Evolutionary conservation across 2,329 filamentous ascomycete genomes (phyloP).

Genomic region (Ophiocordyceps camponoti-leonardi): DNA sequence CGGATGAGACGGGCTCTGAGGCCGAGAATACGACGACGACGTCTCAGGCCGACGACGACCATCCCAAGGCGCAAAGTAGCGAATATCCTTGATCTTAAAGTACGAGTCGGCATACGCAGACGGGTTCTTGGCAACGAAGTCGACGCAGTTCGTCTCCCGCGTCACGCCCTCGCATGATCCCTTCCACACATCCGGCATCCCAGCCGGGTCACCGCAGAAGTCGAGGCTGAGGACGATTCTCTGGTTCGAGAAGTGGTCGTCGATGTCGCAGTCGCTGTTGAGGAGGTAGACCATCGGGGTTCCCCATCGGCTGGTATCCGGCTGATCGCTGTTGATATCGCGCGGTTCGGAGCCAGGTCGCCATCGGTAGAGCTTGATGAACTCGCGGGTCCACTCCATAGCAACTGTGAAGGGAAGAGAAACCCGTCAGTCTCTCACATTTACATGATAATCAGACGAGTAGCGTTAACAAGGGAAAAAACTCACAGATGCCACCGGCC

Average conservation of each 20-base stretch:
- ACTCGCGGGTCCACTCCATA: conserved; percentile 22
- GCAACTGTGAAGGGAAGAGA: conserved; percentile 12
- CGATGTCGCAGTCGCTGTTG: conserved; percentile 41
- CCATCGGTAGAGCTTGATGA: conserved; percentile 26
- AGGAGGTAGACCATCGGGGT: conserved; percentile 44
- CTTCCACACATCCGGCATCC: conserved; percentile 10
- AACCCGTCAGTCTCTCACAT: too few species aligned
- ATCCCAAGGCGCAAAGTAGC: conserved; percentile 10
- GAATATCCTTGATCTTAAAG: conserved; percentile 28
- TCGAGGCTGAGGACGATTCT: conserved; percentile 58
- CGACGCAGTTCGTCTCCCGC: conserved; percentile 9
- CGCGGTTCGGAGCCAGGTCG: conserved; percentile 11
- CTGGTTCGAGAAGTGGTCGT: conserved; percentile 44
- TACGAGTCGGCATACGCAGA: conserved; percentile 17
- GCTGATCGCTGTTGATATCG: conserved; percentile 22
- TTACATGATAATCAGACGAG: conserved; percentile 2
- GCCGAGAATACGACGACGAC: neutral
- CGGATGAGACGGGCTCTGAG: too few species aligned
- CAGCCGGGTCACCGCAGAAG: conserved; percentile 60
- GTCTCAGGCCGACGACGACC: neutral
- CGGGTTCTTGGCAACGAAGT: conserved; percentile 20
- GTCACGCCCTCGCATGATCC: neutral
- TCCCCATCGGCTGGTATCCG: conserved; percentile 49
- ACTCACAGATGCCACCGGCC: conserved; percentile 22
- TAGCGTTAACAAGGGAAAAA: conserved; percentile 21